Base-by-base conservation (phyloP, 176 grass and related monocot species). In the Musa troglodytarum region DNA sequence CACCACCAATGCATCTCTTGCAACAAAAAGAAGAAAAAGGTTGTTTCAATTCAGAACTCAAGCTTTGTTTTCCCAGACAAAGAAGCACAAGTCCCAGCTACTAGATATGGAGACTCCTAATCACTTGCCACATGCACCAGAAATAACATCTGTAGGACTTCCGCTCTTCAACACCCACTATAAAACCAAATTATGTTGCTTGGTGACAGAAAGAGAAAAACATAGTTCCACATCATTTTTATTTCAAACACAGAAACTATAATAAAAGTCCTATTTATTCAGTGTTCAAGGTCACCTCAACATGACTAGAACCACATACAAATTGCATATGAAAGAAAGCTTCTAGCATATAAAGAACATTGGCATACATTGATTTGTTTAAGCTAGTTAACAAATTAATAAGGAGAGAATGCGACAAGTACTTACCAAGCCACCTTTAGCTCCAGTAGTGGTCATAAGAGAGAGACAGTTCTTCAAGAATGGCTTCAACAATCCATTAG, bases 381-480 rank as follows among this genome's bases (percentile, higher is more conserved):
- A 43, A 50, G 13, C 15, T 21, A 20, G 10, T 52, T 8, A 70
- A 3, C 20, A 56, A 71, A 14, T 4, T 19, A 56, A 21, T 12
- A 19, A 72, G 50, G 20, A 21, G 22, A 34, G 15, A 65, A 65
- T 74, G 77, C 15, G 79, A 83, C 29, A 74, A 1, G 15, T 76
- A 66, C 89, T 75, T 79, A 97, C 94, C 81, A 78, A 49, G 29
- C 88, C 77, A 74, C 94, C 94, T 78, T 97, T 97, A 73, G 94
- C 94, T 64, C 94, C 94, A 83, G 88, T 93, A 22, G 77, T 75
- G 68, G 94, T 93, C 94, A 97, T 97, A 77, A 97, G 94, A 82
- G 90, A 89, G 72, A 97, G 86, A 78, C 94, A 97, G 69, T 97
- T 97, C 74, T 54, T 29, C 74, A 86, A 83, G 67, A 93, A 97